Base-by-base conservation (phyloP, 305 asterid species). In the Plantago lanceolata region DNA sequence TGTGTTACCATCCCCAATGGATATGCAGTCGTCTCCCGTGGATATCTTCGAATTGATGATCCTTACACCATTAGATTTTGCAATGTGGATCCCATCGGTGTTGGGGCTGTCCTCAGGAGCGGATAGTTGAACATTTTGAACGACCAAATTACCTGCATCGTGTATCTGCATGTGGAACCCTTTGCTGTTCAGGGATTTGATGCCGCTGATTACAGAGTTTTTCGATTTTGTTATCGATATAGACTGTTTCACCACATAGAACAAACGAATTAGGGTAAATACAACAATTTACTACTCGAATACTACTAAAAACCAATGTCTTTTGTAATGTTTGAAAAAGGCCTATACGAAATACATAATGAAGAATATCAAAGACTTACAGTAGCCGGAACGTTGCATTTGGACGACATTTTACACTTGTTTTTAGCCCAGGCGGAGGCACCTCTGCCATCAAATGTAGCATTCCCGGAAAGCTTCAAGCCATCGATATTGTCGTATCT, bases 1-100 rank as follows among this genome's bases (percentile, higher is more conserved):
- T 7, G 50, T 35, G 6, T 3, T 61, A 12, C 79, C 79, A 18
- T 62, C 64, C 4, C 79, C 76, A 8, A 79, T 44, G 0, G 85
- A 76, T 8, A 79, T 53, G 55, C 82, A 79, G 63, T 79, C 82
- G 50, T 79, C 85, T 21, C 85, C 82, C 0, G 85, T 79, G 11
- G 64, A 47, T 2, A 79, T 76, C 5, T 1, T 6, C 0, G 48
- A 18, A 2, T 26, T 0, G 1, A 5, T 6, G 18, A 76, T 35
- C 3, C 2, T 48, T 1, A 73, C n/a, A 16, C 49, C 53, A 24
- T 48, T 69, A 6, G 76, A 75, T 0, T 35, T 19, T 1, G 59
- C 28, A 4, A 78, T 33, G 53, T 79, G 84, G 64, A 76, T 79
- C 11, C 77, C 84, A 2, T 79, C 81, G 0, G 81, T 79, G 66